Conservation (phyloP, 306 rosid genomes). For the Rubus idaeus region DNA sequence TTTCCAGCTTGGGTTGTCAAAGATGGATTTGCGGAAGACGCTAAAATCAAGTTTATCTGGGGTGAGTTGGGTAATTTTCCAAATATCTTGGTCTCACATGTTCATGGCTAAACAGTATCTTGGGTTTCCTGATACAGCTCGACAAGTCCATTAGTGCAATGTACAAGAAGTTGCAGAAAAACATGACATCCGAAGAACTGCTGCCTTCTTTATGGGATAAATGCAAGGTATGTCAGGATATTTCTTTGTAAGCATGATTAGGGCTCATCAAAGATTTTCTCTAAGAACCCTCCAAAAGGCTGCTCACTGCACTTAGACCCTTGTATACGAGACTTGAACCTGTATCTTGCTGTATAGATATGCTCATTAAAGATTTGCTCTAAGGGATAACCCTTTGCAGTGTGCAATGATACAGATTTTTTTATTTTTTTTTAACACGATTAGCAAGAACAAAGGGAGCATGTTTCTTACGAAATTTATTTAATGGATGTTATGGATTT, state of each 20-base stretch:
- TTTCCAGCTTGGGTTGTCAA: conserved; percentile 90
- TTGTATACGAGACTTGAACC: not conserved
- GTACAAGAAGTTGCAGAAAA: conserved; percentile 96
- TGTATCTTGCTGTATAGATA: not conserved
- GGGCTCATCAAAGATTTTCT: not conserved
- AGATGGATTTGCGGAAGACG: conserved; percentile 82
- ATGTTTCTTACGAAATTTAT: not conserved
- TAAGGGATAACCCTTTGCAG: too few relatives aligned
- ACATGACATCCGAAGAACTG: conserved; percentile 92
- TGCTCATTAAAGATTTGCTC: too few relatives aligned
- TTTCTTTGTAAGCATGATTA: not conserved
- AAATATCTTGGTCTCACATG: not conserved
- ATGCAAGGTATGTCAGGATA: conserved; percentile 73
- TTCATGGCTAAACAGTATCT: conserved; percentile 14
- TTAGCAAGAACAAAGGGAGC: too few relatives aligned
- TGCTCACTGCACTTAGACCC: not conserved
- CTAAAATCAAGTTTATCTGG: conserved; percentile 85
- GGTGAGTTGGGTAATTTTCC: conserved; percentile 43
- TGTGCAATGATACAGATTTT: too few relatives aligned
- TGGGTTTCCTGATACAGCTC: conserved; percentile 46
- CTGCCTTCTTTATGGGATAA: conserved; percentile 97
- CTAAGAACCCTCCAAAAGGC: not conserved
- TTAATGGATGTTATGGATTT: conserved; percentile 32
- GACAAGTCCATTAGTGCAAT: conserved; percentile 78
- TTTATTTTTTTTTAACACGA: too few relatives aligned